Evolutionary conservation across 495 filamentous ascomycete species (phyloP).

Genomic region (Penicillium pancosmium): DNA sequence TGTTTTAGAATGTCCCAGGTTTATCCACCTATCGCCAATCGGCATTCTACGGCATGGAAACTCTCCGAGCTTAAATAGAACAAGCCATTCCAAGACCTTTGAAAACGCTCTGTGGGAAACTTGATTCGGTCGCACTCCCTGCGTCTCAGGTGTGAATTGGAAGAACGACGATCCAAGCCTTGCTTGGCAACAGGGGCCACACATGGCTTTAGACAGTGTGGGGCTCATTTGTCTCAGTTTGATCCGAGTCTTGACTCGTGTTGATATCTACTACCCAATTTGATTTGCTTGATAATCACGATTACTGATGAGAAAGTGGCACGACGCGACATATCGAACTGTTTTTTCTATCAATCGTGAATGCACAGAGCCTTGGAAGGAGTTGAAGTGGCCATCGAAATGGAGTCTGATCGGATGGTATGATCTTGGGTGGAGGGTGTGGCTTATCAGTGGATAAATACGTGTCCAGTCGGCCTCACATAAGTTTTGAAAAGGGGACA

Average conservation of each 20-base stretch:
- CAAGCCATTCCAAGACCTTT: slow-evolving; percentile 4
- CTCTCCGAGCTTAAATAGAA: not conserved
- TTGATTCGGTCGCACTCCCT: slow-evolving; percentile 7
- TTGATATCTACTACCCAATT: not conserved
- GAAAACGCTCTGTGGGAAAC: slow-evolving; percentile 7
- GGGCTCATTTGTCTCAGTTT: slow-evolving; percentile 12
- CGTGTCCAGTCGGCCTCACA: not conserved
- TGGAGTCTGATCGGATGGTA: not conserved
- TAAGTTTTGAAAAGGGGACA: not conserved
- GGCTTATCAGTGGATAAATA: not conserved
- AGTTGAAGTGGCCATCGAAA: not conserved
- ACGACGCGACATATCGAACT: not conserved
- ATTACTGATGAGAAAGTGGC: not conserved
- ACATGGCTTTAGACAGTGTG: slow-evolving; percentile 7
- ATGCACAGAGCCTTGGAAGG: not conserved
- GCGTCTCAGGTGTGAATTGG: not conserved
- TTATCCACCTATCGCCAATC: not conserved
- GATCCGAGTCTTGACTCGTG: not conserved
- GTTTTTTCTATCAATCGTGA: not conserved
- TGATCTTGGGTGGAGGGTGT: not conserved
- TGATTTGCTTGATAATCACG: not conserved
- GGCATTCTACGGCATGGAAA: not conserved
- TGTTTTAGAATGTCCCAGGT: not conserved
- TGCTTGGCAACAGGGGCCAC: not conserved
- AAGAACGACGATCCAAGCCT: slow-evolving; percentile 2